Evolutionary conservation across 75 land plant species (phyloP).

Genomic region (Cupressus sempervirens): DNA sequence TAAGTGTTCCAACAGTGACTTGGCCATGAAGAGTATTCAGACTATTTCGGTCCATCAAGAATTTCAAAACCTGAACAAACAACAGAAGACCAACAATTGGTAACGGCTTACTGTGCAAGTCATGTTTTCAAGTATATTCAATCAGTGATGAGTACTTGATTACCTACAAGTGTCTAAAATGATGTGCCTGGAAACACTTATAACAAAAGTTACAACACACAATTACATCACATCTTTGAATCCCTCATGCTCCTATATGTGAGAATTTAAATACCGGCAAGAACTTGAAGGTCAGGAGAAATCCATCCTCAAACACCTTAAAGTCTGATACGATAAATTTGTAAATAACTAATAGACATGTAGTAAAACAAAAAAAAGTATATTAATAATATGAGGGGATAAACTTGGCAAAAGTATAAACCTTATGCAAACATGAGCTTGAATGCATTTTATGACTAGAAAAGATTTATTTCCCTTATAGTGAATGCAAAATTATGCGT

Average conservation of each 20-base stretch:
- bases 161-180: background rate
- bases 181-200: background rate
- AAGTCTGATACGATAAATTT: too few relatives aligned
- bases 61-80: slow-evolving; percentile 82
- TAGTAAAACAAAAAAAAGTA: too few relatives aligned
- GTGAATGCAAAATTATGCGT: too few relatives aligned
- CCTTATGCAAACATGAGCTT: too few relatives aligned
- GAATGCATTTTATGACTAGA: too few relatives aligned
- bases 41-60: slow-evolving; percentile 91
- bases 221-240: background rate
- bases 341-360: too few relatives aligned
- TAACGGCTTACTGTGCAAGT: background rate
- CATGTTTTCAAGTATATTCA: background rate
- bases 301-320: background rate
- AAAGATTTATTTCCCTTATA: too few relatives aligned
- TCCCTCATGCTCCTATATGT: background rate
- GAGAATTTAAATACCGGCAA: background rate
- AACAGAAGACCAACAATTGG: background rate
- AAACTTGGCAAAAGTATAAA: too few relatives aligned
- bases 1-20: slow-evolving; percentile 96
- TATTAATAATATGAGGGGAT: too few relatives aligned
- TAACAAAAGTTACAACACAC: background rate
- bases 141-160: background rate
- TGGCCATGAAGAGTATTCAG: slow-evolving; percentile 93
- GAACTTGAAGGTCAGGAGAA: background rate